Conservation (phyloP, 257 asterid genomes). For the Salvia splendens region DNA sequence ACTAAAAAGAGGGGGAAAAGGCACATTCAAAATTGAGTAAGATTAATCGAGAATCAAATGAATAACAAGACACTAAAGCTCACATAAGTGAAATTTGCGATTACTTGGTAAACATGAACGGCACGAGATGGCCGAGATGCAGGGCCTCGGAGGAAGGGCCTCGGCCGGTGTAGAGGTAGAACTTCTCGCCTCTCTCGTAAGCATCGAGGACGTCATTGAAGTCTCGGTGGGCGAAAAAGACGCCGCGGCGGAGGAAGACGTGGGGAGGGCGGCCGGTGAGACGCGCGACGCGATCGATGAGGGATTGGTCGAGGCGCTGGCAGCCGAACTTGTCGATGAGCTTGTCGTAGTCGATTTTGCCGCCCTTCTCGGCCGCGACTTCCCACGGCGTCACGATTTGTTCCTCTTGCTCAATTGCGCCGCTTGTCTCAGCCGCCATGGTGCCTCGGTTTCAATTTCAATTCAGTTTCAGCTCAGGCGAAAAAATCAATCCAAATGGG, state of each 20-base stretch:
- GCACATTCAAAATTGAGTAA: not conserved
- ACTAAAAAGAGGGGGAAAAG: too few relatives aligned
- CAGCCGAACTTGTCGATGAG: conserved; percentile 89
- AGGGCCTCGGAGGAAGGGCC: conserved; percentile 97
- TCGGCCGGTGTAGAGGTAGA: conserved; percentile 88
- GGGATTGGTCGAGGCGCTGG: conserved; percentile 72
- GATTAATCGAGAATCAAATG: not conserved
- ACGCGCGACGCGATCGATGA: conserved; percentile 69
- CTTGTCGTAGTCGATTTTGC: conserved; percentile 89
- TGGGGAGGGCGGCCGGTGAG: conserved; percentile 80
- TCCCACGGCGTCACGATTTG: conserved; percentile 92
- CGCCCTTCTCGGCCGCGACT: conserved; percentile 78
- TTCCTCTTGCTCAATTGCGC: conserved; percentile 33
- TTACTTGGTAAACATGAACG: conserved; percentile 96
- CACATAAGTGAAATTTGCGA: not conserved
- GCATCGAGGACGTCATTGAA: conserved; percentile 66
- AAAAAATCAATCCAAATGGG: too few relatives aligned
- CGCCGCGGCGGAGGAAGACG: conserved; percentile 97
- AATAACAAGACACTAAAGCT: not conserved
- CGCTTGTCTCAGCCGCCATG: too few relatives aligned
- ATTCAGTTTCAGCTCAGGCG: too few relatives aligned
- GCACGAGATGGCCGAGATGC: conserved; percentile 96
- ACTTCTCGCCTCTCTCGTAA: conserved; percentile 81
- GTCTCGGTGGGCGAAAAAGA: conserved; percentile 94
- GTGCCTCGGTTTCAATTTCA: too few relatives aligned